Evolutionary conservation across 1,284 basidiomycete genomes (phyloP), one percentile per base, ranked within the genome.

Genomic region (Rhodotorula sp.): DNA sequence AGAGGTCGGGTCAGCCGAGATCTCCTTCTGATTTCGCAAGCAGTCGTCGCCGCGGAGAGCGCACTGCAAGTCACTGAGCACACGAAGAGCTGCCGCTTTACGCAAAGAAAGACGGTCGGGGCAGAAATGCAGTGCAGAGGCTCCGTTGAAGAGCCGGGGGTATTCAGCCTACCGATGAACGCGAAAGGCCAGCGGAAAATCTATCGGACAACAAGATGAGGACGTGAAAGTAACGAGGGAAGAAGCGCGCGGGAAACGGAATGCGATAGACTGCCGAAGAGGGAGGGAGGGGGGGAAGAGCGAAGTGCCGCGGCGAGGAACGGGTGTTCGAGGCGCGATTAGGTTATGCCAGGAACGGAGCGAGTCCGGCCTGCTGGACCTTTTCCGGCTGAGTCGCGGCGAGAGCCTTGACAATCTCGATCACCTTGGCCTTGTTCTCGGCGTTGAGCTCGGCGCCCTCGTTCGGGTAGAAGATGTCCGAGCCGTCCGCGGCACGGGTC

Each of bases 371-470:
- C 67, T 65, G 63, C 64, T 71, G 70, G n/a, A 76, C 70, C 70
- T 71, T 70, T 31, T 71, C 75, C 21, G 73, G 76, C 49, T 70
- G 61, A 8, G 34, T 45, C 15, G 64, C 67, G 26, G 66, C 69
- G 59, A 99, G 84, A 73, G 87, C 87, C 57, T 85, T 84, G 71
- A 67, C 61, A n/a, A 62, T 59, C 56, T 71, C 70, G 49, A 74
- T 47, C 14, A 68, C 60, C 38, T 72, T 74, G 55, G 72, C 72
- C 48, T 64, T 66, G 66, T 73, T 73, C 19, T 19, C 45, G 21
- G 34, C 43, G 26, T 18, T 34, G 62, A 55, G 34, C 45, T 34
- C 18, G 31, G 43, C 26, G 43, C 21, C 23, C 43, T 47, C 52
- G 59, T 16, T 45, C 47, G 28, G 28, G 65, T 54, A 26, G 52